A percentile compares a stretch with the other conserved stretches of the same genome.
These are phyloP conservation scores for Apium graveolens DNA, from an alignment of 129 eudicot species.

Conservation along the genomic window DNA sequence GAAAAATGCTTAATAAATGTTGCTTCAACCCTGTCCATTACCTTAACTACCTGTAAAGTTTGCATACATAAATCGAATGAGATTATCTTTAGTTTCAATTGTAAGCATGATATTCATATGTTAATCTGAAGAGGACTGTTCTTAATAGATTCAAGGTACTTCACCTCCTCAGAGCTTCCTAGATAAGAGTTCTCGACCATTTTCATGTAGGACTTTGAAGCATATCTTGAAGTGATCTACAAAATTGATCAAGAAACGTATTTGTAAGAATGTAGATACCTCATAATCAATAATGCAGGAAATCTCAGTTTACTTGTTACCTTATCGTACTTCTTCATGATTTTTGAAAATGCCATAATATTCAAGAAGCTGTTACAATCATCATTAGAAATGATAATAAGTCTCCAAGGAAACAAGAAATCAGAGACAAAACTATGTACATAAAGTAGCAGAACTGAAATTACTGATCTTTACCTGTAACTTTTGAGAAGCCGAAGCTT, in stretches of 20 bases:
- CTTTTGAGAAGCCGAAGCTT: constrained; percentile 46
- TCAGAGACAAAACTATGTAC: background rate
- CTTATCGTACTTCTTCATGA: constrained; percentile 72
- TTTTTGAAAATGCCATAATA: constrained; percentile 45
- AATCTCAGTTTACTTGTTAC: constrained; percentile 21
- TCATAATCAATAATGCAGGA: background rate
- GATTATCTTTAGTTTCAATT: background rate
- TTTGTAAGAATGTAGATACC: background rate
- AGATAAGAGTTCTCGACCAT: constrained; percentile 59
- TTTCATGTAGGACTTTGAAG: constrained; percentile 38
- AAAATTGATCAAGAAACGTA: constrained; percentile 5
- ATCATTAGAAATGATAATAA: background rate
- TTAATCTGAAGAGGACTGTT: background rate
- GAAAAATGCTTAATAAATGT: constrained; percentile 43
- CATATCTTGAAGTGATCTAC: constrained; percentile 47
- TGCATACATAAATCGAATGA: background rate
- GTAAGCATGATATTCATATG: background rate
- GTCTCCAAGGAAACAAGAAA: background rate
- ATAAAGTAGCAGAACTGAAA: background rate
- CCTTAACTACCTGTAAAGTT: constrained; percentile 26
- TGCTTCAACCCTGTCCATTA: constrained; percentile 44
- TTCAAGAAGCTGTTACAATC: constrained; percentile 42
- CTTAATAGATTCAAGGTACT: background rate
- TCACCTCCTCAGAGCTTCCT: constrained; percentile 54
- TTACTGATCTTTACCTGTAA: constrained; percentile 27